Base-by-base conservation (phyloP, 2,329 filamentous ascomycete species). In the Tolypocladium guangdongense region DNA sequence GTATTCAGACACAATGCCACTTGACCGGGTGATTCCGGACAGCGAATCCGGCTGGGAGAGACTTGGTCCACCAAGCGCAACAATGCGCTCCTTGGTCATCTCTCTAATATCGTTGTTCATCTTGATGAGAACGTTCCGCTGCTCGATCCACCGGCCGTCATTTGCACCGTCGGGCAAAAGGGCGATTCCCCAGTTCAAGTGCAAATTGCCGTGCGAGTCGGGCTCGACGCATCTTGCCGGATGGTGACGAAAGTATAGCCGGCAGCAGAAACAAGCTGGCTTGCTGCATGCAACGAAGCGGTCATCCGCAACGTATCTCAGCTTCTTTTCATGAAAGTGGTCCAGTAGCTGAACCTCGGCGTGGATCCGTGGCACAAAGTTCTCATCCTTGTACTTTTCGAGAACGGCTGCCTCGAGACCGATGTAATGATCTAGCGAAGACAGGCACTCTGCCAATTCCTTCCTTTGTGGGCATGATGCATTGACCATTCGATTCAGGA, bases 271-370 rank as follows among this genome's bases (percentile, higher is more conserved):
- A 53, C 75, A 78, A 3, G 76, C 71, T 0, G 71, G 68, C 58
- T 78, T 78, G 59, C 74, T 78, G 57, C 72, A 75, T 11, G 69
- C 74, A 11, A 78, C 69, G 56, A 69, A 77, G 7, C 61, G 59
- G 54, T 77, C 74, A 10, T 62, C 54, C 5, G 59, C 63, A 5
- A 64, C 63, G 55, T 73, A 78, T 0, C 27, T 22, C 4, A 70
- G 56, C 1, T 57, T 43, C 0, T 57, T 58, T 14, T 55, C 50
- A 56, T 68, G 59, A 58, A 77, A 77, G 54, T 73, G 63, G 39
- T 78, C 72, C 2, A 77, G 61, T 1, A 76, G 59, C 48, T 74
- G 68, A 4, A 78, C 62, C 57, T 78, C 75, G 7, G 73, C 72
- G 56, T 78, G 74, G 12, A 56, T 38, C 8, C 27, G 51, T 7